Conservation (phyloP, 768 basidiomycete genomes). For the Serendipita sp. region DNA sequence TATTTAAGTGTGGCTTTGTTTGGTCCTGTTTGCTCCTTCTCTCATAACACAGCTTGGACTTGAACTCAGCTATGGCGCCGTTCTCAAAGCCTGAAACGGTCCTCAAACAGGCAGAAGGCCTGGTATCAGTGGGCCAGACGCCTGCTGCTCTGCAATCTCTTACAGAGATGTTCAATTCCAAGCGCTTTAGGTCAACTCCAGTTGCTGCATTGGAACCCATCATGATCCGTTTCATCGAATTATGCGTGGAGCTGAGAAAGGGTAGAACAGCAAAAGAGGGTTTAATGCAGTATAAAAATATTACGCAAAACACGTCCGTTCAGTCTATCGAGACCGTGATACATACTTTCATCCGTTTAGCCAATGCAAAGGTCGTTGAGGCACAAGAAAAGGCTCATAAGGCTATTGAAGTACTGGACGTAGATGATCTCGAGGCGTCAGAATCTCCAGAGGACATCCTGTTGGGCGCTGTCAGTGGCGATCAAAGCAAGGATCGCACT, state of each 20-base stretch:
- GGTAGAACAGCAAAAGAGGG: slow-evolving; percentile 89
- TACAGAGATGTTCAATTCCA: slow-evolving; percentile 83
- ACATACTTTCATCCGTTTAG: slow-evolving; percentile 63
- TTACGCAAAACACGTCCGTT: slow-evolving; percentile 85
- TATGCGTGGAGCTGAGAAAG: slow-evolving; percentile 90
- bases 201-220: slow-evolving; percentile 84
- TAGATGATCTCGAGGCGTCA: slow-evolving; percentile 90
- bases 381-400: slow-evolving; percentile 79
- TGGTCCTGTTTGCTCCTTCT: background rate
- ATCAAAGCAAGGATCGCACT: slow-evolving; percentile 85
- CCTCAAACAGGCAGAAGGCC: slow-evolving; percentile 84
- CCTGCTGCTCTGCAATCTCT: slow-evolving; percentile 81
- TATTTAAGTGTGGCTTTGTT: background rate
- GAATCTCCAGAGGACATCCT: slow-evolving; percentile 89
- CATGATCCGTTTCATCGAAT: slow-evolving; percentile 86
- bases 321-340: slow-evolving; percentile 85
- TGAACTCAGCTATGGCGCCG: slow-evolving; percentile 46
- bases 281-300: slow-evolving; percentile 95
- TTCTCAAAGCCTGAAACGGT: slow-evolving; percentile 84
- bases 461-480: slow-evolving; percentile 73
- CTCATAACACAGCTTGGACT: background rate
- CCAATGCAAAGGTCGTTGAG: slow-evolving; percentile 67
- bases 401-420: slow-evolving; percentile 47
- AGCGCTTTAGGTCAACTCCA: slow-evolving; percentile 86
- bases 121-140: slow-evolving; percentile 79